Evolutionary conservation across 306 rosid species (phyloP).

Genomic region (Inga laurina): DNA sequence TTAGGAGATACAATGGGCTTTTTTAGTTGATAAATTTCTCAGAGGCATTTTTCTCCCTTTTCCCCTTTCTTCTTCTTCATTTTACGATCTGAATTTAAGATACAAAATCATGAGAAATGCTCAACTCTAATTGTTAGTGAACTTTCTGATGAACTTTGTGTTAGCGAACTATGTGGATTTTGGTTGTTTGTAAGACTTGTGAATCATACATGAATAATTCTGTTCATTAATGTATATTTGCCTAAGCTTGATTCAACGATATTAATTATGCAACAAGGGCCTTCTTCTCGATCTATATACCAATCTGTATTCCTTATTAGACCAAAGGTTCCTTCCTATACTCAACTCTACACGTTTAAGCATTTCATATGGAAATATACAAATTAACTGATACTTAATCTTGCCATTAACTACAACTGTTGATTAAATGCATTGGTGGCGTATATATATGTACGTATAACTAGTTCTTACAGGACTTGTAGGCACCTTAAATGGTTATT

Average conservation of each 20-base stretch:
- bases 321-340: constrained; percentile 48
- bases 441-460: too few relatives aligned
- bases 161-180: background rate
- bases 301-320: constrained; percentile 50
- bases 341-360: background rate
- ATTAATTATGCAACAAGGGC: constrained; percentile 58
- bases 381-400: background rate
- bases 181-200: constrained; percentile 37
- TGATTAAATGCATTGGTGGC: too few relatives aligned
- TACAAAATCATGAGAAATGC: background rate
- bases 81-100: background rate
- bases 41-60: background rate
- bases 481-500: too few relatives aligned
- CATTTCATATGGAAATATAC: background rate
- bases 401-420: too few relatives aligned
- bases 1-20: background rate
- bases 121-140: background rate
- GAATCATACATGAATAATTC: background rate
- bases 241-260: constrained; percentile 10
- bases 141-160: background rate
- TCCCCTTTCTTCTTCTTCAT: too few relatives aligned
- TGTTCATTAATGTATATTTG: background rate
- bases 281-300: constrained; percentile 58
- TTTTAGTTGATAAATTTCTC: background rate
- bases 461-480: too few relatives aligned